phyloP scores from a whole-genome alignment of 176 grass and related monocot species.

The Pharus latifolius region DNA sequence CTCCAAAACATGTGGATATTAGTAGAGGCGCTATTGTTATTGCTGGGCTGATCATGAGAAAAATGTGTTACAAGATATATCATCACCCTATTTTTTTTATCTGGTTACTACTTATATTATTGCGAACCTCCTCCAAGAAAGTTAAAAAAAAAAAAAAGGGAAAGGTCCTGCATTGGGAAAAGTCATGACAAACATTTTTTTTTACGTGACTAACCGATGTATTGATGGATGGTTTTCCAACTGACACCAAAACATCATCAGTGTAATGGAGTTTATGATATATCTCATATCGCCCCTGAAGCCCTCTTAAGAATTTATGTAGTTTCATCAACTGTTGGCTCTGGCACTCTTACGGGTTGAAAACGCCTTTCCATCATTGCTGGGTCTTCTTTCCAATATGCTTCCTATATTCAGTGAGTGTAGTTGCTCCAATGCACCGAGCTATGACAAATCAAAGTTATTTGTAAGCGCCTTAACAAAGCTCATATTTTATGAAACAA shows the following conservation, averaged over 20 bases:
- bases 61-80: not conserved
- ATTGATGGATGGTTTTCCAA: constrained; percentile 80
- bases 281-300: constrained; percentile 83
- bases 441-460: not conserved
- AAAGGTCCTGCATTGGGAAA: too few relatives aligned
- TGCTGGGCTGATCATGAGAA: too few relatives aligned
- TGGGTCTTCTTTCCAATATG: constrained; percentile 92
- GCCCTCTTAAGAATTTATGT: constrained; percentile 83
- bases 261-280: constrained; percentile 91
- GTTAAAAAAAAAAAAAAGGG: too few relatives aligned
- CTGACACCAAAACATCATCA: constrained; percentile 64
- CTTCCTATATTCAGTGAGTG: constrained; percentile 88
- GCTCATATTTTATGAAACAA: not conserved
- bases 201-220: constrained; percentile 71
- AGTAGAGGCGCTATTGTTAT: too few relatives aligned
- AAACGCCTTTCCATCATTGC: constrained; percentile 91
- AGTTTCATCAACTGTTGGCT: constrained; percentile 91
- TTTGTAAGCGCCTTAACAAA: not conserved
- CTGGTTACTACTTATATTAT: not conserved
- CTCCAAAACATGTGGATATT: too few relatives aligned
- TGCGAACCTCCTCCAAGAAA: too few relatives aligned
- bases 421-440: constrained; percentile 92
- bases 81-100: not conserved
- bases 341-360: constrained; percentile 91
- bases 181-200: too few relatives aligned